Evolutionary conservation across 2,329 filamentous ascomycete genomes (phyloP), one percentile per base, ranked within the genome.

Genomic region (Sclerotinia minor): DNA sequence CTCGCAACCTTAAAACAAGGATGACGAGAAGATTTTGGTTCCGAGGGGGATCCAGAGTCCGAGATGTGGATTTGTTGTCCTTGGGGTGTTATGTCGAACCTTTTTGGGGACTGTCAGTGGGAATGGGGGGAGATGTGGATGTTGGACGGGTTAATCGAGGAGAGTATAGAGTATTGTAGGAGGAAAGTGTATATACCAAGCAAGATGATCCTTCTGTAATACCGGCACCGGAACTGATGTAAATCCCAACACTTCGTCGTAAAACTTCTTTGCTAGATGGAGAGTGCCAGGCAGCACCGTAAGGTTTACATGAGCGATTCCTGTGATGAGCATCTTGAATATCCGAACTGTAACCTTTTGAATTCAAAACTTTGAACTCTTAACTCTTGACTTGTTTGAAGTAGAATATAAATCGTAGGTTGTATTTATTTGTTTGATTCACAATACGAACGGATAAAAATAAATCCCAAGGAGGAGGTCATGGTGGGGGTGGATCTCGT

Each of bases 31-130:
- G 83, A 82, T 6, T 78, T 75, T 1, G 76, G 72, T 32, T 81
- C 81, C 1, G 78, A 73, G 17, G 38, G 44, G 1, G 53, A 64
- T 29, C 61, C 64, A 0, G 83, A 83, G 66, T 81, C 79, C 0
- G 83, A 82, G 61, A 88, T 76, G 73, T 88, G 85, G 19, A 88
- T 79, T 77, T 87, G 84, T 73, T 87, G 85, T 1, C 82, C 81
- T 3, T 76, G 76, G 8, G 78, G 78, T 19, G 80, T 84, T 67
- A 88, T 83, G 73, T 89, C 84, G 78, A 88, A 85, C 81, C 78
- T 75, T 45, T 52, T 26, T 54, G n/a, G 47, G n/a, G 29, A 2
- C n/a, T 4, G n/a, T 61, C 21, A 61, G 45, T 41, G 38, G 38
- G 35, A 35, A 29, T 67, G n/a, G 26, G 47, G 35, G 19, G 45